Conservation (phyloP, 345 rosid species). For the Barbarea vulgaris region DNA sequence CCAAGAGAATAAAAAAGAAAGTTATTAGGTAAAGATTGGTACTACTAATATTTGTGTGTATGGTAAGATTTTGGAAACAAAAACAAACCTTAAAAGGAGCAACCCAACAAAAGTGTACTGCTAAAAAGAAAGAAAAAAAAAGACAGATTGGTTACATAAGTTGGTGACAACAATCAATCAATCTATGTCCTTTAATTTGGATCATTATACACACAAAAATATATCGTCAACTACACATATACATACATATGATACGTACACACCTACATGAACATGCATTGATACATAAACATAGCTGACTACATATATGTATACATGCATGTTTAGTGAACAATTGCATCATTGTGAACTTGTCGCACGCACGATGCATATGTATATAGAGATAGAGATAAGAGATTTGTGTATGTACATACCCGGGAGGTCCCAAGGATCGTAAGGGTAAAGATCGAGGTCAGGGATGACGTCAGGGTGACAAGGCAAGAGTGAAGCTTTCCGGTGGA, state of each 20-base stretch:
- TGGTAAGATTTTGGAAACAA: constrained; percentile 40
- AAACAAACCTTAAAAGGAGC: constrained; percentile 39
- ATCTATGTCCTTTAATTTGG: constrained; percentile 29
- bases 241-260: constrained; percentile 17
- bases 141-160: constrained; percentile 35
- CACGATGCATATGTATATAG: constrained; percentile 4
- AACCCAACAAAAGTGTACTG: constrained; percentile 29
- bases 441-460: constrained; percentile 92
- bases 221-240: constrained; percentile 11
- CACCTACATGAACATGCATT: constrained; percentile 16
- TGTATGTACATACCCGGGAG: constrained; percentile 61
- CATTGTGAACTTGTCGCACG: constrained; percentile 15
- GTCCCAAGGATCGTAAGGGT: constrained; percentile 93
- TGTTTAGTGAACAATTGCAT: neutral
- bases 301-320: constrained; percentile 20
- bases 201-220: constrained; percentile 1
- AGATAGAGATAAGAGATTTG: neutral
- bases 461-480: constrained; percentile 91
- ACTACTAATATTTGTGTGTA: constrained; percentile 27
- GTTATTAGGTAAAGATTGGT: constrained; percentile 30
- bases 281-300: neutral
- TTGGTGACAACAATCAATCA: constrained; percentile 44
- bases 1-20: constrained; percentile 32
- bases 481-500: constrained; percentile 83
- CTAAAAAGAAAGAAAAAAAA: constrained; percentile 20